Percentiles rank a stretch among this genome's conserved stretches.
phyloP scores from a whole-genome alignment of 306 rosid genomes.

The Delonix regia region DNA sequence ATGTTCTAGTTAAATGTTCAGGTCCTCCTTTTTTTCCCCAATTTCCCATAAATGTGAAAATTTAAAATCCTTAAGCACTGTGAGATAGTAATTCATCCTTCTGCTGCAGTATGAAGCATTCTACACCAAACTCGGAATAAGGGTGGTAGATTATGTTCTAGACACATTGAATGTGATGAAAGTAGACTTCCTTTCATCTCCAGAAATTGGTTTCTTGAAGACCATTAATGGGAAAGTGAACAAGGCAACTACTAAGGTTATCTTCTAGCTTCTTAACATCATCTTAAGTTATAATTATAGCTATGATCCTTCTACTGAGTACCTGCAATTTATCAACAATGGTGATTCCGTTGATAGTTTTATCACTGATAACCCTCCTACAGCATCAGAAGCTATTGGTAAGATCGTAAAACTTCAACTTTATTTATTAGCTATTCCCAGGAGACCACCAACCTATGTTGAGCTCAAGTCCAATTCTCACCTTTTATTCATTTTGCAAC shows the following conservation, averaged over 20 bases:
- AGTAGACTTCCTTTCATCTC: constrained; percentile 62
- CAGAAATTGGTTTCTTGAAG: constrained; percentile 81
- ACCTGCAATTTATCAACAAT: constrained; percentile 66
- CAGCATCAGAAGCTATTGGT: constrained; percentile 84
- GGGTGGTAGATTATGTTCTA: constrained; percentile 36
- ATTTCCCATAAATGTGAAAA: background rate
- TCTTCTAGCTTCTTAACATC: constrained; percentile 67
- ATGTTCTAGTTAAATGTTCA: constrained; percentile 74
- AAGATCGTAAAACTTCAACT: constrained; percentile 39
- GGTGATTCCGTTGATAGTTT: constrained; percentile 79
- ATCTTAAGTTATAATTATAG: constrained; percentile 59
- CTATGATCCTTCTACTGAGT: constrained; percentile 75
- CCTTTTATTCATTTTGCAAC: constrained; percentile 47
- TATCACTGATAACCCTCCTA: constrained; percentile 72
- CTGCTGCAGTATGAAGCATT: constrained; percentile 64
- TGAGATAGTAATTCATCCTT: constrained; percentile 11
- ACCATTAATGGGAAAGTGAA: constrained; percentile 44
- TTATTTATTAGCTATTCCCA: background rate
- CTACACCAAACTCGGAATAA: constrained; percentile 51
- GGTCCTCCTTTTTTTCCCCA: constrained; percentile 44
- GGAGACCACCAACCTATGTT: background rate
- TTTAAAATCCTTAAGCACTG: constrained; percentile 21
- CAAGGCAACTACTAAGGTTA: constrained; percentile 52
- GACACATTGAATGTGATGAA: constrained; percentile 11
- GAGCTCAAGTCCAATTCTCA: constrained; percentile 18